These are phyloP conservation scores for Colletotrichum sp. DNA, from an alignment of 2,329 filamentous ascomycete genomes.

Conservation along the genomic window DNA sequence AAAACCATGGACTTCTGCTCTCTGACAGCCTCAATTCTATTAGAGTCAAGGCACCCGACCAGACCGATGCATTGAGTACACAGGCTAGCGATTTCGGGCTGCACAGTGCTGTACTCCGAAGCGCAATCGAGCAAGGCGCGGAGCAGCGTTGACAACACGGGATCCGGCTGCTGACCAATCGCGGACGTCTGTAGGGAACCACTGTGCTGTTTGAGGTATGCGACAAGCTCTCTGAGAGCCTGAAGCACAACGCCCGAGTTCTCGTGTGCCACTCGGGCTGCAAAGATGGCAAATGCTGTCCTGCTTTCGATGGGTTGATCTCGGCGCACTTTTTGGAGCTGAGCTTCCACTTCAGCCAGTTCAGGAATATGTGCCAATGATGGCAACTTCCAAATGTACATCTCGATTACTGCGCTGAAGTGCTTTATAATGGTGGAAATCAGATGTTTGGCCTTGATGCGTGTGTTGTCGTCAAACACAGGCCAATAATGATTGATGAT, in stretches of 20 bases:
- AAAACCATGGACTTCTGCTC: slow-evolving; percentile 86
- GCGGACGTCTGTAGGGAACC: slow-evolving; percentile 79
- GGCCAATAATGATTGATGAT: slow-evolving; percentile 84
- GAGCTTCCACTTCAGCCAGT: slow-evolving; percentile 70
- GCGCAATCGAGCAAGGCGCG: slow-evolving; percentile 85
- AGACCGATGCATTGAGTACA: slow-evolving; percentile 85
- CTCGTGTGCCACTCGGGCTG: slow-evolving; percentile 78
- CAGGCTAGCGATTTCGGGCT: slow-evolving; percentile 71
- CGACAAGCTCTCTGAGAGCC: slow-evolving; percentile 77
- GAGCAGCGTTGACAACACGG: slow-evolving; percentile 72
- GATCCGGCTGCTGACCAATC: slow-evolving; percentile 82
- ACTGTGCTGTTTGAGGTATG: slow-evolving; percentile 76
- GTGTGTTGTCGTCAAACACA: slow-evolving; percentile 65
- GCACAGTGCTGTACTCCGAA: slow-evolving; percentile 75
- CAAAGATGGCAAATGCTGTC: slow-evolving; percentile 60
- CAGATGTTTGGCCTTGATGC: slow-evolving; percentile 63
- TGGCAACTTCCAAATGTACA: slow-evolving; percentile 77
- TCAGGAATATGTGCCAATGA: slow-evolving; percentile 74
- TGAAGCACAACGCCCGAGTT: slow-evolving; percentile 85
- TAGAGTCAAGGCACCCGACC: slow-evolving; percentile 90
- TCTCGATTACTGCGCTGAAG: slow-evolving; percentile 64
- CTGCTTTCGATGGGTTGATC: slow-evolving; percentile 58
- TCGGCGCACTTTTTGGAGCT: slow-evolving; percentile 68
- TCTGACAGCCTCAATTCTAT: slow-evolving; percentile 80
- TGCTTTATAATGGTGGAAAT: slow-evolving; percentile 70